Base-by-base conservation (phyloP, 345 rosid genomes). In the Euphorbia lathyris region DNA sequence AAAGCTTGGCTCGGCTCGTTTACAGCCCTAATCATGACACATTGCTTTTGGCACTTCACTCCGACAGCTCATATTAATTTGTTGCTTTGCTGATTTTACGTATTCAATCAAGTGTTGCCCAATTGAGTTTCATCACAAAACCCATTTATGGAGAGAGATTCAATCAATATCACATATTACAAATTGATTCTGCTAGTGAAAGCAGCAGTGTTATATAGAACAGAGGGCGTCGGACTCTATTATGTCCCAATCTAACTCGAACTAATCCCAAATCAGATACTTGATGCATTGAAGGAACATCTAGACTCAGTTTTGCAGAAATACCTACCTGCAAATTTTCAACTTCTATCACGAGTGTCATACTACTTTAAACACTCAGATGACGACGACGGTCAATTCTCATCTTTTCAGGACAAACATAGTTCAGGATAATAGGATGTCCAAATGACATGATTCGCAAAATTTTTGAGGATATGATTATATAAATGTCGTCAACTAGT, bases 401-500 rank as follows among this genome's bases (percentile, higher is more conserved):
- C 10, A 36, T 50, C 20, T 9, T 30, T 47, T 38, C 73, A 19
- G 3, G 23, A 51, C 3, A 51, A 9, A 58, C 58, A 26, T 48
- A 25, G 13, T 59, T 58, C 38, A 34, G 38, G 38, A 34, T 34
- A 34, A 34, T 51, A 17, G 43, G 60, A 14, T 43, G 40, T 47
- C 48, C 58, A 65, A 55, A 60, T 23, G 42, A 43, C 68, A 72
- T 23, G 25, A 38, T 63, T 43, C 10, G 5, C 16, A 36, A 32
- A 62, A 51, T 27, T 60, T 34, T 48, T 43, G 32, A 17, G 25
- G 52, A 36, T 27, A 56, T 19, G 71, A 57, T 58, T 48, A 63
- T 64, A 30, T 22, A 40, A 34, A 58, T 38, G 53, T 63, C 47
- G 57, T 52, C 20, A 34, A 67, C 65, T 34, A 74, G 70, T 71